A percentile compares a stretch with the other conserved stretches of the same genome.
These are phyloP conservation scores for Penicillium bialowiezense DNA, from an alignment of 495 filamentous ascomycete genomes.

Conservation along the genomic window DNA sequence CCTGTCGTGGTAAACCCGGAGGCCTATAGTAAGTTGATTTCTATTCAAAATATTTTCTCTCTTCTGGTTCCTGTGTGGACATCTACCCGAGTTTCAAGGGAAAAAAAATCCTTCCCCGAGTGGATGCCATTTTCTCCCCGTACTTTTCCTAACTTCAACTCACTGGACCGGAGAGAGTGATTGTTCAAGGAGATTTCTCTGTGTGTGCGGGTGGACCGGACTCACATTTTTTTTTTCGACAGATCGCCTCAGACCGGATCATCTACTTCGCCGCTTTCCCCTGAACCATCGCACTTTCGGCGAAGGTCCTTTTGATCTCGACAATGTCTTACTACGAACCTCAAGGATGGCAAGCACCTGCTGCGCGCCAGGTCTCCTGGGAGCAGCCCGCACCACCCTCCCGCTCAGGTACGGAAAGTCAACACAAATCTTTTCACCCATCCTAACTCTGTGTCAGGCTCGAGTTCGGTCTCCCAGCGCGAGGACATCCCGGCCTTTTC, in stretches of 20 bases:
- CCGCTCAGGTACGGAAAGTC: constrained; percentile 66
- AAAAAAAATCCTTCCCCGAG: constrained; percentile 14
- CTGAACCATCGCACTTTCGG: constrained; percentile 22
- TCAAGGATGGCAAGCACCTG: constrained; percentile 69
- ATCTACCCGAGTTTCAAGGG: background rate
- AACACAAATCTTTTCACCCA: background rate
- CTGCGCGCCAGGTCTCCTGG: constrained; percentile 67
- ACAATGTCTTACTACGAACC: constrained; percentile 88
- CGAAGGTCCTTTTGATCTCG: constrained; percentile 11
- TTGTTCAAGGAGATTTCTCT: background rate
- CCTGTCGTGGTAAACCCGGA: constrained; percentile 31
- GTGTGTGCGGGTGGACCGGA: constrained; percentile 7
- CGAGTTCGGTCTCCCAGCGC: constrained; percentile 71
- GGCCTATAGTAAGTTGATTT: background rate
- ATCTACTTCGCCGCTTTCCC: constrained; percentile 24
- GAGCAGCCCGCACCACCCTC: constrained; percentile 84
- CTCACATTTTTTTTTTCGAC: constrained; percentile 16
- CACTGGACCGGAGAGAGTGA: no score
- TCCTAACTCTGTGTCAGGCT: constrained; percentile 48
- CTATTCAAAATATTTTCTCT: background rate
- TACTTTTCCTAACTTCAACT: background rate
- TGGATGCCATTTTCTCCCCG: constrained; percentile 11
- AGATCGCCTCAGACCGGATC: constrained; percentile 35
- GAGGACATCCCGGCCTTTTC: constrained; percentile 80
- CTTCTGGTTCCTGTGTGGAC: constrained; percentile 26